These are phyloP conservation scores for Apiospora rasikravindrae DNA, from an alignment of 2,329 filamentous ascomycete species.

Conservation along the genomic window DNA sequence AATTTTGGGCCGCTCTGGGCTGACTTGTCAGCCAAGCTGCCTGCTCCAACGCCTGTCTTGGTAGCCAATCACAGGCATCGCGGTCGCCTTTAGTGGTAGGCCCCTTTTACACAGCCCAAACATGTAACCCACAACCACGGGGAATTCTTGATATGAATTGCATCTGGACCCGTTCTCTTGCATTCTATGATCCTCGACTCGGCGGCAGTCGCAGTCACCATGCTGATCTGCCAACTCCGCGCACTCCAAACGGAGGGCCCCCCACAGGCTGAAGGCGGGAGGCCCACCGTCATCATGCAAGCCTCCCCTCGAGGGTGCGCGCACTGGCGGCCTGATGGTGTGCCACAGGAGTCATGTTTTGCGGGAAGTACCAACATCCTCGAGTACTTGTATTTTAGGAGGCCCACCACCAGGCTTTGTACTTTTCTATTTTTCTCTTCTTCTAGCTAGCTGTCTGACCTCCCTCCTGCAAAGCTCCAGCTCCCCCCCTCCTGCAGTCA, in stretches of 20 bases:
- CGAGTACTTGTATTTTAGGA: not conserved
- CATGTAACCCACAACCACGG: too few species aligned
- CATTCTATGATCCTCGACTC: not conserved
- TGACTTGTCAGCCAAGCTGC: constrained; percentile 6
- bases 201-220: not conserved
- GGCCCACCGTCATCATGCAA: not conserved
- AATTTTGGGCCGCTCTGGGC: not conserved
- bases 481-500: constrained; percentile 8
- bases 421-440: not conserved
- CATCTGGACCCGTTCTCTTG: not conserved
- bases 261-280: not conserved
- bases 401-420: not conserved
- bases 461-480: not conserved
- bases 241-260: not conserved
- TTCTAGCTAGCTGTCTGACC: not conserved
- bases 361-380: not conserved
- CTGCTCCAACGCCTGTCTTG: not conserved
- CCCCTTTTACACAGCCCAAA: not conserved
- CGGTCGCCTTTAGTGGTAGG: not conserved
- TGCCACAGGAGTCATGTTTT: not conserved
- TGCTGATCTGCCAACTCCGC: not conserved
- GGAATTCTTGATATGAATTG: too few species aligned
- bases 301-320: not conserved
- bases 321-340: not conserved
- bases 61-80: not conserved